Evolutionary conservation across 1,284 basidiomycete genomes (phyloP), one percentile per base, ranked within the genome.

Genomic region (Coriolopsis trogii): DNA sequence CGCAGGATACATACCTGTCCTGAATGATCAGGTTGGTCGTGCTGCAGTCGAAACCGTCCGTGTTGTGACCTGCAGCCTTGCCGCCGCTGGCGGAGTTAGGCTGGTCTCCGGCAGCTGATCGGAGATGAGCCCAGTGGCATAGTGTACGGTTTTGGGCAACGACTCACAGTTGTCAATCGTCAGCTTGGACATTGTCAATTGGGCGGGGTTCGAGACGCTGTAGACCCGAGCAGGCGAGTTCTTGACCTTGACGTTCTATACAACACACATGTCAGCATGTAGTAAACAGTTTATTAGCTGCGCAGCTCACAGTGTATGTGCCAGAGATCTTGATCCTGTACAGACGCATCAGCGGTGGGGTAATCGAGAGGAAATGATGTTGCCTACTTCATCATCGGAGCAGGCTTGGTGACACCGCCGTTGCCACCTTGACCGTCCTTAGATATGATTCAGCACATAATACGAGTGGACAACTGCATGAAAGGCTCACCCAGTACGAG

Each of bases 271-370:
- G 42, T 29, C 7, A 49, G 37, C 31, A 40, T 15, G 16, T 21
- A 29, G 36, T 25, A 21, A 9, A 29, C 10, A 9, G 28, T 28
- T 12, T 24, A 13, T 24, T 7, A 18, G 10, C n/a, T 25, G 20
- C 21, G 15, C 18, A 41, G n/a, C 71, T 47, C 31, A 78, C 77
- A n/a, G 66, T 62, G 59, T 73, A 82, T 9, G 72, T 73, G 1
- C 80, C 81, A 28, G 80, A 82, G 4, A 79, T 80, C 60, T 75
- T 75, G 55, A 82, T 81, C 64, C 79, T 81, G 44, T 3, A 43
- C 18, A 30, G 30, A 28, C 31, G 49, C 13, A 20, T 33, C 33
- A 34, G n/a, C n/a, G n/a, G n/a, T n/a, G n/a, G n/a, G n/a, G n/a
- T n/a, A n/a, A n/a, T n/a, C n/a, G n/a, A n/a, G n/a, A n/a, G n/a